Percentiles rank a stretch among this genome's conserved stretches.
Conservation (phyloP, 805 yeast genomes). For the Kazachstania psychrophila region DNA sequence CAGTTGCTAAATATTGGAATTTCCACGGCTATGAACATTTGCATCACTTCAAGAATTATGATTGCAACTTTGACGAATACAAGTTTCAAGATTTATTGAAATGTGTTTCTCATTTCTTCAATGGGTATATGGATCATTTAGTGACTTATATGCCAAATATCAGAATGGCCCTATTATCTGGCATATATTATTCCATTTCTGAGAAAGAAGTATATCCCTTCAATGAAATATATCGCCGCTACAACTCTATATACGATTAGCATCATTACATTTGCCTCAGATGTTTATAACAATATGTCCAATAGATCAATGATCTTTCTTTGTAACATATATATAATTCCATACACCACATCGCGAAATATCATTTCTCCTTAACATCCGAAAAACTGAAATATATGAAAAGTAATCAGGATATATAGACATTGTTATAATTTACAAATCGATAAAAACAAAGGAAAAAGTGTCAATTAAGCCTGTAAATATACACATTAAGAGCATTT, state of each 20-base stretch:
- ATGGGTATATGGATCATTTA: constrained; percentile 33
- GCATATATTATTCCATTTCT: constrained; percentile 31
- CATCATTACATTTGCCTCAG: too few relatives aligned
- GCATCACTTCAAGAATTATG: constrained; percentile 32
- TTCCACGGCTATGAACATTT: constrained; percentile 40
- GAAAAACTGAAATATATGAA: too few relatives aligned
- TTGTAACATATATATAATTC: too few relatives aligned
- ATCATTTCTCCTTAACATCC: too few relatives aligned
- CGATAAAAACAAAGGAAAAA: too few relatives aligned
- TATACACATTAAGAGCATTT: too few relatives aligned
- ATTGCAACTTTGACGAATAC: constrained; percentile 38
- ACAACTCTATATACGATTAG: constrained; percentile 1
- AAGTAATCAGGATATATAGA: too few relatives aligned
- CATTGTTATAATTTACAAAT: too few relatives aligned
- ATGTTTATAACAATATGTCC: too few relatives aligned
- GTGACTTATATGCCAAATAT: constrained; percentile 30
- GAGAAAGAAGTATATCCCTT: neutral
- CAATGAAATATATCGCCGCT: neutral
- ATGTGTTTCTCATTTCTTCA: constrained; percentile 41
- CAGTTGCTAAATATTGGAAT: constrained; percentile 35
- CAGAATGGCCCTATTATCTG: constrained; percentile 31
- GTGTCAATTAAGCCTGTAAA: too few relatives aligned
- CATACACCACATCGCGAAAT: too few relatives aligned
- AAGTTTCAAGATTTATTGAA: constrained; percentile 34
- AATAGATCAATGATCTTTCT: too few relatives aligned